These are phyloP conservation scores for Rhynchospora tenuis DNA, from an alignment of 176 grass and related monocot species.

Conservation along the genomic window DNA sequence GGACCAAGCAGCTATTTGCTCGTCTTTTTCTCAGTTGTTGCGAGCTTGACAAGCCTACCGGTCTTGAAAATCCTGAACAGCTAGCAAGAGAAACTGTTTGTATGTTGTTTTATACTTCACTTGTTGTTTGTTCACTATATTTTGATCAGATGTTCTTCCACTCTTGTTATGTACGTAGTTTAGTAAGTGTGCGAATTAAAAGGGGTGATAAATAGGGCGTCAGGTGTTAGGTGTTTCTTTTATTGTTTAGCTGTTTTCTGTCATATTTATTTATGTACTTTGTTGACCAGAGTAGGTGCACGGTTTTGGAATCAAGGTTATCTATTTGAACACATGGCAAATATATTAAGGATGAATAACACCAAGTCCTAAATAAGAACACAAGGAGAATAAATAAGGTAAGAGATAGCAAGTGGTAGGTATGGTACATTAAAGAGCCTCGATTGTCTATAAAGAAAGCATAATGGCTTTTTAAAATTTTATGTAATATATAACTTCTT, in stretches of 20 bases:
- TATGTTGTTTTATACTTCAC: constrained; percentile 30
- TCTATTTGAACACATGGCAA: background rate
- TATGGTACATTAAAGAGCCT: background rate
- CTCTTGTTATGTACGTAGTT: background rate
- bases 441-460: background rate
- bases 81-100: constrained; percentile 93
- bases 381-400: background rate
- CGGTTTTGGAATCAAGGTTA: too few relatives aligned
- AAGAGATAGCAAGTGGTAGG: background rate
- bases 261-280: background rate
- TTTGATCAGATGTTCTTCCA: background rate
- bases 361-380: background rate
- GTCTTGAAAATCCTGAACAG: constrained; percentile 69
- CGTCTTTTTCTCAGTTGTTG: constrained; percentile 59
- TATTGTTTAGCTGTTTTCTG: background rate
- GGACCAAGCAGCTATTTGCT: constrained; percentile 59
- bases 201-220: background rate
- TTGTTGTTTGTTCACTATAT: background rate
- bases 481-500: background rate
- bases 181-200: background rate
- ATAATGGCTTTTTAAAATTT: background rate
- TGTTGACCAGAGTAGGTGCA: background rate
- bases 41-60: constrained; percentile 64
- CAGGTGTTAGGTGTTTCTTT: background rate
- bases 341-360: background rate